Percentiles rank a stretch among this genome's conserved stretches.
Conservation (phyloP, 1,284 basidiomycete genomes). For the Tilletia horrida region DNA sequence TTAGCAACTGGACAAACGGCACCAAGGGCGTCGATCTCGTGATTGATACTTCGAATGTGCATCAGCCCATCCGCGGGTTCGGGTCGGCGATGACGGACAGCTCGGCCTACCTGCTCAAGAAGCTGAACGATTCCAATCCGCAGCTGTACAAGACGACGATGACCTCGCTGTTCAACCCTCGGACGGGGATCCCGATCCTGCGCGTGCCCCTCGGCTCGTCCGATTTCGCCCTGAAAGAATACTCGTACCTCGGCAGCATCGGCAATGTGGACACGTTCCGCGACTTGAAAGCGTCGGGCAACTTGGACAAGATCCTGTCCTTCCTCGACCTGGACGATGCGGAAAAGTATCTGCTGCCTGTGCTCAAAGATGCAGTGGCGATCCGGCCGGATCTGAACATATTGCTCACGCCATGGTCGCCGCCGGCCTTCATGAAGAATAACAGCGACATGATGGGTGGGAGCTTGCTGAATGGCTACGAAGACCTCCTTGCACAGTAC, state of each 20-base stretch:
- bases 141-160: slow-evolving; percentile 30
- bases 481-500: slow-evolving; percentile 34
- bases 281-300: not conserved
- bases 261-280: not conserved
- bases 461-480: slow-evolving; percentile 26
- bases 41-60: slow-evolving; percentile 26
- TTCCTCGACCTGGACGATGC: slow-evolving; percentile 27
- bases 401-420: slow-evolving; percentile 35
- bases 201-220: slow-evolving; percentile 37
- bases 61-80: slow-evolving; percentile 36
- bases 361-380: slow-evolving; percentile 31
- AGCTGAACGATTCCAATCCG: slow-evolving; percentile 27
- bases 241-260: not conserved
- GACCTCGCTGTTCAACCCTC: slow-evolving; percentile 37
- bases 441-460: slow-evolving; percentile 37
- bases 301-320: not conserved
- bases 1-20: slow-evolving; percentile 15
- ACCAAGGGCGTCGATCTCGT: slow-evolving; percentile 32
- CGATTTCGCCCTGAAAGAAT: slow-evolving; percentile 28
- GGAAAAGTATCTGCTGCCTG: slow-evolving; percentile 34
- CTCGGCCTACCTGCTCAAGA: slow-evolving; percentile 29
- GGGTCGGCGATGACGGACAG: slow-evolving; percentile 40
- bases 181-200: slow-evolving; percentile 34
- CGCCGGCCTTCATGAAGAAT: slow-evolving; percentile 42
- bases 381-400: slow-evolving; percentile 37